Base-by-base conservation (phyloP, 163 green algal species). In the Coccomyxa subellipsoidea region DNA sequence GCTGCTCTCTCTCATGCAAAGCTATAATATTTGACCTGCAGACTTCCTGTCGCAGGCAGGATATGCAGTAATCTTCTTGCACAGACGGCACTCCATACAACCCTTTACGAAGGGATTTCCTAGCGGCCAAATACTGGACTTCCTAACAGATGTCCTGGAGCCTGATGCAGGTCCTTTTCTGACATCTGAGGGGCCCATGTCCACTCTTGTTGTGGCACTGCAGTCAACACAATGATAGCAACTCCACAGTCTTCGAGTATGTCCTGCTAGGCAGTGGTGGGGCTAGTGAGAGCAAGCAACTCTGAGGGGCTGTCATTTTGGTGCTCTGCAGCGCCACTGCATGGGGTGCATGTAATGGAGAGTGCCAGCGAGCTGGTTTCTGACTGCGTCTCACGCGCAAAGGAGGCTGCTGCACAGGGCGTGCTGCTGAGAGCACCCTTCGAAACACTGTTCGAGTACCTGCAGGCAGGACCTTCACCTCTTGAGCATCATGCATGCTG, bases 391-490 rank as follows among this genome's bases (percentile, higher is more conserved):
- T 31, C 37, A 8, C 40, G 37, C 25, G 76, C 76, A 8, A 31
- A 80, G 39, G 38, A 66, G 66, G 66, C 89, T 59, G 81, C 84
- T 38, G 72, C 85, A 25, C 37, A 38, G 1, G 79, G 85, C 2
- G 84, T 76, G 66, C 88, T 99, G 36, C 90, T 99, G 40, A 84
- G 84, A 0, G 69, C 99, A 5, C 83, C 88, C 8, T 99, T 97
- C 88, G 94, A 91, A 2, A 98, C 94, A 8, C 89, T 99, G 3
- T 99, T 99, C 81, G 94, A 99, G 76, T 99, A 99, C 87, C 81
- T 99, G 36, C 86, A 88, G 88, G 90, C 92, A 39, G 31, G 80
- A 29, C n/a, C 32, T 38, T n/a, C 47, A 25, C 23, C 1, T 12
- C 47, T 18, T 59, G 15, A 2, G 47, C 15, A 5, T 6, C 15